Conservation (phyloP, 805 yeast species). For the Wickerhamomyces alni region DNA sequence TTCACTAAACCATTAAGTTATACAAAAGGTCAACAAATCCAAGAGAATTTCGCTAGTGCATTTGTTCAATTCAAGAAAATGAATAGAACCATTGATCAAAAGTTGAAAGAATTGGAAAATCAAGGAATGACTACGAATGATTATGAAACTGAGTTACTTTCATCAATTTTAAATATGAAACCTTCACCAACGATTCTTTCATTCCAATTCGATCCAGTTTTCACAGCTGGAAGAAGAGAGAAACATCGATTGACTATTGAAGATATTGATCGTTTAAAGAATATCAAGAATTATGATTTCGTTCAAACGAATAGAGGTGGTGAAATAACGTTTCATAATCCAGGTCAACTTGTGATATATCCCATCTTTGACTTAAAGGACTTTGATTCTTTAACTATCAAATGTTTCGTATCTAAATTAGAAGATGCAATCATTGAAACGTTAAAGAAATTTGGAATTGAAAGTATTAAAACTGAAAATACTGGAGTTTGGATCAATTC, state of each 20-base stretch:
- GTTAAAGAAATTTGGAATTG: slow-evolving; percentile 34
- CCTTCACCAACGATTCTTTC: slow-evolving; percentile 69
- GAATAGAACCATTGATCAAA: slow-evolving; percentile 40
- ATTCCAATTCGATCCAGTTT: slow-evolving; percentile 80
- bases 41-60: slow-evolving; percentile 48
- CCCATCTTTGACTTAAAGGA: slow-evolving; percentile 66
- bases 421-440: slow-evolving; percentile 51
- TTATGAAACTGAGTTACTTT: slow-evolving; percentile 40
- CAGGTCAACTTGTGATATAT: slow-evolving; percentile 88
- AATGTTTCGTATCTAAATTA: slow-evolving; percentile 61
- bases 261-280: slow-evolving; percentile 21
- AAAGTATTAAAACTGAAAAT: slow-evolving; percentile 47
- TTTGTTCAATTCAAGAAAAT: slow-evolving; percentile 51
- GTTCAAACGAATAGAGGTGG: slow-evolving; percentile 91
- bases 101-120: slow-evolving; percentile 30
- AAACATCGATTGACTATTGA: slow-evolving; percentile 38
- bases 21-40: slow-evolving; percentile 47
- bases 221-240: slow-evolving; percentile 89
- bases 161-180: slow-evolving; percentile 38
- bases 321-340: slow-evolving; percentile 93
- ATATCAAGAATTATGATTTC: slow-evolving; percentile 45
- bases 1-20: slow-evolving; percentile 35
- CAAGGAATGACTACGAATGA: slow-evolving; percentile 38
- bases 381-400: slow-evolving; percentile 49
- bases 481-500: slow-evolving; percentile 85